Evolutionary conservation across 345 rosid genomes (phyloP).

Genomic region (Eucalyptus marginata): DNA sequence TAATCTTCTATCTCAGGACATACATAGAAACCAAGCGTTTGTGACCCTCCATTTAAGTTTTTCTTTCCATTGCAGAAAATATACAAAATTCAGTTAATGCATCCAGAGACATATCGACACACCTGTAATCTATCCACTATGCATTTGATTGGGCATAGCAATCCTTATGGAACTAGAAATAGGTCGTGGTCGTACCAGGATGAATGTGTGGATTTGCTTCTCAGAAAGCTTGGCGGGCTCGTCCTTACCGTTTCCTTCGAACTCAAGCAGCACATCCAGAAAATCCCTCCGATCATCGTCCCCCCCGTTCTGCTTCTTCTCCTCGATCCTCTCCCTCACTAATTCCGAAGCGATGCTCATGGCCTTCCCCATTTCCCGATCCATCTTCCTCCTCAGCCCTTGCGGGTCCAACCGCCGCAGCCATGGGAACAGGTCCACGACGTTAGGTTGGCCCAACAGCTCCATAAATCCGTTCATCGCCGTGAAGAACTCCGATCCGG

Average conservation of each 20-base stretch:
- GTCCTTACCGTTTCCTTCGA: slow-evolving; percentile 28
- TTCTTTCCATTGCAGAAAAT: neutral
- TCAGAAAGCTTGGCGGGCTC: slow-evolving; percentile 24
- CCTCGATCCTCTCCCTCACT: slow-evolving; percentile 23
- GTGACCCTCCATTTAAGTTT: neutral
- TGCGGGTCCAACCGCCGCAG: slow-evolving; percentile 37
- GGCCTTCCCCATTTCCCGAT: slow-evolving; percentile 33
- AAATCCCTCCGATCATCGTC: slow-evolving; percentile 11
- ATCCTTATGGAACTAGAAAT: neutral
- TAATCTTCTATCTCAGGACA: neutral
- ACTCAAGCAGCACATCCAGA: slow-evolving; percentile 40
- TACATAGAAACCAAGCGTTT: too few relatives aligned
- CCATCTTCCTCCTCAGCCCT: slow-evolving; percentile 32
- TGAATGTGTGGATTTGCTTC: slow-evolving; percentile 13
- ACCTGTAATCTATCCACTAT: neutral
- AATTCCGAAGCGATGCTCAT: slow-evolving; percentile 22
- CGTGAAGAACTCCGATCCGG: slow-evolving; percentile 6
- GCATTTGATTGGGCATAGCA: neutral
- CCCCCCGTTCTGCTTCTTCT: neutral
- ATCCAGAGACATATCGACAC: neutral
- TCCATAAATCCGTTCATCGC: slow-evolving; percentile 15
- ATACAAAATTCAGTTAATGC: neutral
- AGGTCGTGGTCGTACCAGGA: slow-evolving; percentile 12
- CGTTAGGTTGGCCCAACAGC: slow-evolving; percentile 14
- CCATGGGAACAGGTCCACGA: slow-evolving; percentile 34